Evolutionary conservation across 805 yeast genomes (phyloP).

Genomic region (Wickerhamiella sergipiensis): DNA sequence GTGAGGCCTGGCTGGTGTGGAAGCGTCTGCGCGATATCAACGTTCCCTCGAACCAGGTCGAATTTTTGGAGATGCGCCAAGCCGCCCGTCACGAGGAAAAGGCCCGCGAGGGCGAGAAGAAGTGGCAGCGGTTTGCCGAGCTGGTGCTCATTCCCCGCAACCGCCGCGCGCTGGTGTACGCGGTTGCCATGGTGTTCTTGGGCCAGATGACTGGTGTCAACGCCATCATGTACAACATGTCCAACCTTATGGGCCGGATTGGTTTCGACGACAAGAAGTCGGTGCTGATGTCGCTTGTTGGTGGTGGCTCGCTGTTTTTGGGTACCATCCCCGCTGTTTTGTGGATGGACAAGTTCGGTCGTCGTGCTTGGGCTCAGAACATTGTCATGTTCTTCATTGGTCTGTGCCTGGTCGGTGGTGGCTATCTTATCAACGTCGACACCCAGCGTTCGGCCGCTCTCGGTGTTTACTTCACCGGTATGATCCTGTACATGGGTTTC

Average conservation of each 20-base stretch:
- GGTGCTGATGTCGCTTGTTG: conserved; percentile 55
- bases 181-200: conserved; percentile 34
- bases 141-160: conserved; percentile 42
- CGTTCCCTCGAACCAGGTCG: conserved; percentile 33
- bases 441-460: conserved; percentile 35
- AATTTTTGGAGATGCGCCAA: conserved; percentile 44
- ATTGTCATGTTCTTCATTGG: conserved; percentile 46
- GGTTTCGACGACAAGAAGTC: conserved; percentile 40
- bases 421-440: conserved; percentile 32
- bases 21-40: conserved; percentile 38
- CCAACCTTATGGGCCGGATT: conserved; percentile 40
- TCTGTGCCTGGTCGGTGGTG: conserved; percentile 44
- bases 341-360: conserved; percentile 26
- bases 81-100: conserved; percentile 34
- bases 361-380: conserved; percentile 50
- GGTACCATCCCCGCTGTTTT: conserved; percentile 57
- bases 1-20: conserved; percentile 37
- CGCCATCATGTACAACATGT: conserved; percentile 52
- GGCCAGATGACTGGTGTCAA: conserved; percentile 54
- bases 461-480: conserved; percentile 49
- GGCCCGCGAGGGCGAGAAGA: conserved; percentile 23
- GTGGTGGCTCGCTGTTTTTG: conserved; percentile 47
- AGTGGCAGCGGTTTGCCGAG: conserved; percentile 34
- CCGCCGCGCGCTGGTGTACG: conserved; percentile 46
- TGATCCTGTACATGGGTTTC: conserved; percentile 49